These are phyloP conservation scores for Fusarium algeriense DNA, from an alignment of 2,329 filamentous ascomycete species.

Conservation along the genomic window DNA sequence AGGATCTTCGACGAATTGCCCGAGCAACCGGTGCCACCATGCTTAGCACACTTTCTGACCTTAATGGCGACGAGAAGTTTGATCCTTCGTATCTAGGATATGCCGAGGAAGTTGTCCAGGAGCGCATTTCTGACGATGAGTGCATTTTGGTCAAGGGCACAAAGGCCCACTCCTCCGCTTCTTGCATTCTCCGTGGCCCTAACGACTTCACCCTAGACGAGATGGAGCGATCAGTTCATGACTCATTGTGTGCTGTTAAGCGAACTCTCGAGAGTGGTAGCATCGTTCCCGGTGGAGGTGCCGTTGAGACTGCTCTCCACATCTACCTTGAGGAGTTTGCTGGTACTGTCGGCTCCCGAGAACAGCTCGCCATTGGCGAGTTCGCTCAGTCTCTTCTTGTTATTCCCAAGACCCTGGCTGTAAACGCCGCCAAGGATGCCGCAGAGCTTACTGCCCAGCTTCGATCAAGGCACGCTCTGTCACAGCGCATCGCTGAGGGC, in stretches of 20 bases:
- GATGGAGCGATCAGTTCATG: slow-evolving; percentile 99
- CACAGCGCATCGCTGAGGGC: slow-evolving; percentile 90
- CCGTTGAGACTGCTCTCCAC: slow-evolving; percentile 97
- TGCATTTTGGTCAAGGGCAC: slow-evolving; percentile 97
- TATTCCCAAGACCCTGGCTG: slow-evolving; percentile 94
- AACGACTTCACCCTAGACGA: slow-evolving; percentile 98
- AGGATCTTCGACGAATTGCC: slow-evolving; percentile 94
- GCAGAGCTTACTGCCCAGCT: slow-evolving; percentile 96
- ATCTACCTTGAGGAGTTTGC: slow-evolving; percentile 99
- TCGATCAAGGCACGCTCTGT: slow-evolving; percentile 91
- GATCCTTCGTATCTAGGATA: slow-evolving; percentile 89
- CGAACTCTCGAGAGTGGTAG: slow-evolving; percentile 95
- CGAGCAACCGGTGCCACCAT: slow-evolving; percentile 95
- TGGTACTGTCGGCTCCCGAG: slow-evolving; percentile 94
- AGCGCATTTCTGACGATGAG: slow-evolving; percentile 98
- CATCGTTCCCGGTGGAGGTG: slow-evolving; percentile 95
- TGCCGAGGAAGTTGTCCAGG: slow-evolving; percentile 96
- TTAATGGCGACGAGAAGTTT: slow-evolving; percentile 98
- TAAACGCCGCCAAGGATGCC: slow-evolving; percentile 97
- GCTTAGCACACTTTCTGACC: slow-evolving; percentile 91
- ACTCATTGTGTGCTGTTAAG: slow-evolving; percentile 97
- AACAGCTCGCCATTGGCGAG: slow-evolving; percentile 97
- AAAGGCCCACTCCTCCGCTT: slow-evolving; percentile 92
- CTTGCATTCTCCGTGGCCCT: slow-evolving; percentile 92
- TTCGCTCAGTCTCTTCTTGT: slow-evolving; percentile 95